Base-by-base conservation (phyloP, 1,284 basidiomycete species). In the Cryptococcus sp. region DNA sequence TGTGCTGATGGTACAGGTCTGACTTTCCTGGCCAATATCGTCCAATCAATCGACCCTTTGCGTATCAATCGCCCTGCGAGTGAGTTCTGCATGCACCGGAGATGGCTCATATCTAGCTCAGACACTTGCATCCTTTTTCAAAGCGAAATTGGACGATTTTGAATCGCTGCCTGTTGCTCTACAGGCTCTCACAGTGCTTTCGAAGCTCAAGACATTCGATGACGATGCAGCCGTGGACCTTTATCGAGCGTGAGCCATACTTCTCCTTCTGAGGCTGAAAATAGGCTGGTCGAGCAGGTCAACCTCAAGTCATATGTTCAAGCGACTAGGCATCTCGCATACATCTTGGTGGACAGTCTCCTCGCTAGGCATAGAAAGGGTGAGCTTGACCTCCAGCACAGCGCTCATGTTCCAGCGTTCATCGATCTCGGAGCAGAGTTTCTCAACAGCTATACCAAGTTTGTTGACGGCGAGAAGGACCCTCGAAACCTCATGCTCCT, bases 401-500 rank as follows among this genome's bases (percentile, higher is more conserved):
- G 18, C 36, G 56, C n/a, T 31, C 43, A 16, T 25, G 43, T 38
- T 7, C 21, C 50, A 83, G 87, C 81, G 18, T 71, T 95, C 35
- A 85, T 85, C 66, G 73, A 70, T 4, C 80, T 90, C 77, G 84
- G 84, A 1, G 76, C 80, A 33, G 79, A 79, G 14, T 79, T 98
- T 68, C 59, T 97, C 24, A 72, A 76, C 16, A 82, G 84, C 34
- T 99, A 97, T 69, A 79, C 86, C 43, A 73, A 71, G 47, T 74
- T 97, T 24, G 91, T 85, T 1, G 86, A 94, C 50, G 93, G 93
- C 22, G 95, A 99, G 73, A 98, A 98, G 67, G 95, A 99, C 69
- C 95, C 95, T 22, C 79, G 95, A 24, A 98, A 98, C 72, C 78
- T 99, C 6, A 79, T 97, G 57, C 70, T 94, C 7, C 85, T 88